These are phyloP conservation scores for Coemansia umbellata DNA, from an alignment of 192 early-diverging fungal species.

Conservation along the genomic window DNA sequence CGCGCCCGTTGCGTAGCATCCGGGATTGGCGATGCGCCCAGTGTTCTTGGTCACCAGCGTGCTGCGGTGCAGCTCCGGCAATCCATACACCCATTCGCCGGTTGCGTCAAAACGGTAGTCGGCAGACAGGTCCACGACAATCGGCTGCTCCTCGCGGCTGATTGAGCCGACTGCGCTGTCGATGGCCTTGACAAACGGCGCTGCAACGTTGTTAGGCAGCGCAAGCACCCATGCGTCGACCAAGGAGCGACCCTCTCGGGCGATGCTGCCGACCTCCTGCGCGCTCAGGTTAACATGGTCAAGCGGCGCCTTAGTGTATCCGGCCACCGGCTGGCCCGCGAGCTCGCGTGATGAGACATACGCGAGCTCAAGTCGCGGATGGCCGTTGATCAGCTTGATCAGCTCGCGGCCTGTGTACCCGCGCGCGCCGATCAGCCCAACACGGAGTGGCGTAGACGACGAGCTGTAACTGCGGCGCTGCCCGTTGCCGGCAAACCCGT, in stretches of 20 bases:
- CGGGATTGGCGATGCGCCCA: conserved; percentile 87
- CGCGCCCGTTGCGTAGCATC: conserved; percentile 97
- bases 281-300: conserved; percentile 80
- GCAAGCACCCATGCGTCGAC: conserved; percentile 97
- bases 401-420: conserved; percentile 96
- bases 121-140: conserved; percentile 86
- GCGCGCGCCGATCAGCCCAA: conserved; percentile 96
- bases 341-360: conserved; percentile 95
- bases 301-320: conserved; percentile 63
- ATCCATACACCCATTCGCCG: conserved; percentile 80
- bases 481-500: conserved; percentile 2
- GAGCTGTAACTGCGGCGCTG: conserved; percentile 59
- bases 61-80: conserved; percentile 78
- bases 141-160: conserved; percentile 50
- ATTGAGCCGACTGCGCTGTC: conserved; percentile 52
- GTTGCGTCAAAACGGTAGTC: conserved; percentile 84
- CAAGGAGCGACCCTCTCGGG: conserved; percentile 50
- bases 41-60: conserved; percentile 51
- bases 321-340: conserved; percentile 75
- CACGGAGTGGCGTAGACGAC: conserved; percentile 31
- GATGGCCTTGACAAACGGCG: conserved; percentile 86
- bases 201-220: conserved; percentile 90
- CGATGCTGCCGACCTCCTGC: conserved; percentile 58
- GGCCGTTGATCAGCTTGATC: conserved; percentile 82
- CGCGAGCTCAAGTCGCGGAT: conserved; percentile 80